Conservation (phyloP, 345 rosid genomes). For the Angophora floribunda region DNA sequence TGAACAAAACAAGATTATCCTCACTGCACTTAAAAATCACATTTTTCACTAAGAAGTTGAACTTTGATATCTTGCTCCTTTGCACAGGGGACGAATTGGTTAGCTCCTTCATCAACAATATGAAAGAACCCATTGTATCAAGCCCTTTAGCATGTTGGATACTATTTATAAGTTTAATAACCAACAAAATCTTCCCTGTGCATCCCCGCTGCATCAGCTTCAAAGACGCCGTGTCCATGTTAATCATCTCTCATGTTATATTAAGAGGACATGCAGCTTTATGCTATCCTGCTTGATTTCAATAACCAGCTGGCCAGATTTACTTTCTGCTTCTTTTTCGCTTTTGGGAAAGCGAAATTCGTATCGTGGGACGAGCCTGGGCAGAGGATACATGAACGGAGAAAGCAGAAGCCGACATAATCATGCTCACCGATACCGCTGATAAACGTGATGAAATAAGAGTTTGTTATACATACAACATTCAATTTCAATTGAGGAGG, state of each 20-base stretch:
- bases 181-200: conserved; percentile 52
- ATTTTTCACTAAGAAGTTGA: too few relatives aligned
- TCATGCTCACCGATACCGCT: too few relatives aligned
- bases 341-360: conserved; percentile 70
- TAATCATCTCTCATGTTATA: conserved; percentile 89
- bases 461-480: conserved; percentile 58
- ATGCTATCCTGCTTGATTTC: conserved; percentile 91
- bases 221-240: conserved; percentile 63
- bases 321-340: too few relatives aligned
- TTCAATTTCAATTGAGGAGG: conserved; percentile 98
- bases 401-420: neutral
- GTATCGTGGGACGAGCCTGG: conserved; percentile 76
- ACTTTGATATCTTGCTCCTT: too few relatives aligned
- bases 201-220: conserved; percentile 94
- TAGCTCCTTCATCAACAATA: conserved; percentile 95
- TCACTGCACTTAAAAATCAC: neutral
- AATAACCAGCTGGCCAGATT: conserved; percentile 63
- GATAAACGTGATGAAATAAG: neutral
- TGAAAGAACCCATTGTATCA: conserved; percentile 17
- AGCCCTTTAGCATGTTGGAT: neutral
- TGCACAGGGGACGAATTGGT: too few relatives aligned
- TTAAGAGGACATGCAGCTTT: conserved; percentile 88
- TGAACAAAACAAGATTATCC: neutral
- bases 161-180: conserved; percentile 2
- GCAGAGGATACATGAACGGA: conserved; percentile 78